These are phyloP conservation scores for Hanseniaspora pseudoguilliermondii DNA, from an alignment of 805 yeast genomes.

Conservation along the genomic window DNA sequence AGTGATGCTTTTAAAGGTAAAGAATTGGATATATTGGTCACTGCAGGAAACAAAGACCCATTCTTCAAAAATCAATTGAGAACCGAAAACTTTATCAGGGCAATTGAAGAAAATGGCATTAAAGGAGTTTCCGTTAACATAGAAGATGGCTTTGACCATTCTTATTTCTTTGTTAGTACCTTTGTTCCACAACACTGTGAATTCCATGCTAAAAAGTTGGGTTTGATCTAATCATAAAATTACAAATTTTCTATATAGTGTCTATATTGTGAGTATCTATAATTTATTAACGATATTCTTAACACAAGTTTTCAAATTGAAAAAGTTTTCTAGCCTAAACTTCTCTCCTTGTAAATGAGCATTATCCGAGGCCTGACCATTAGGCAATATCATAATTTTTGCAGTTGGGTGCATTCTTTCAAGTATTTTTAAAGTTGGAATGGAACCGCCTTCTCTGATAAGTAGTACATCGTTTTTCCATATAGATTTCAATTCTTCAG, in stretches of 20 bases:
- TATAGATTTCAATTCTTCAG: conserved; percentile 45
- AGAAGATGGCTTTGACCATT: conserved; percentile 82
- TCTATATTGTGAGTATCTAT: conserved; percentile 23
- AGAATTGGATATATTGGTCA: conserved; percentile 58
- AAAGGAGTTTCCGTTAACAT: conserved; percentile 46
- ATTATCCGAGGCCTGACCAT: conserved; percentile 89
- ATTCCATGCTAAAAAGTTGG: conserved; percentile 63
- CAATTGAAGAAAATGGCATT: conserved; percentile 44
- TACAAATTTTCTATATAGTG: neutral
- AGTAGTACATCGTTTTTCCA: conserved; percentile 75
- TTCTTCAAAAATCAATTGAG: conserved; percentile 57
- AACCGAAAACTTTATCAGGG: conserved; percentile 56
- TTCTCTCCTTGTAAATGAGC: conserved; percentile 88
- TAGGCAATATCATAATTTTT: conserved; percentile 89
- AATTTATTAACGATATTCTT: conserved; percentile 38
- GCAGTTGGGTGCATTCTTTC: conserved; percentile 66
- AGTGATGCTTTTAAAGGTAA: conserved; percentile 32
- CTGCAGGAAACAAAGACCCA: conserved; percentile 69
- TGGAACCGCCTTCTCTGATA: conserved; percentile 93
- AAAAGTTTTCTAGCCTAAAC: conserved; percentile 62
- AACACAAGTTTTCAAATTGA: conserved; percentile 57
- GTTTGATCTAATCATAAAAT: conserved; percentile 21
- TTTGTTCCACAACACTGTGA: conserved; percentile 74
- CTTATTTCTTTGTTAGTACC: conserved; percentile 70
- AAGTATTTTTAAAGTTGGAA: conserved; percentile 74